Evolutionary conservation across 73 alveolate species (phyloP).

Genomic region (Tetrahymena borealis): DNA sequence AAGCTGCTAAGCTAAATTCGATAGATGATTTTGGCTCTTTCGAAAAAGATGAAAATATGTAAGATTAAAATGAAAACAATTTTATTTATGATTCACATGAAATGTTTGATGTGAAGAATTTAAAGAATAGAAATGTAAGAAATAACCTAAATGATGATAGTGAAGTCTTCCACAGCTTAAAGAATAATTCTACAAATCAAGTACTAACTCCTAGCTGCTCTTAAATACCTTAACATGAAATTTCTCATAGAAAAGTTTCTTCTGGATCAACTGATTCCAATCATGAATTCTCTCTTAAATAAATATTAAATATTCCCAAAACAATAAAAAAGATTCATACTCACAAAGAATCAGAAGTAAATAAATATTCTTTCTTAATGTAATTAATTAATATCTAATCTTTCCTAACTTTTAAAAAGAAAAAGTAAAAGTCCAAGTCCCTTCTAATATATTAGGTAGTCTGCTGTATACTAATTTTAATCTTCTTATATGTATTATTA

Average conservation of each 20-base stretch:
- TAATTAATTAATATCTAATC: background rate
- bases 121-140: background rate
- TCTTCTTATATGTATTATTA: background rate
- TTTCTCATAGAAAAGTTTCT: background rate
- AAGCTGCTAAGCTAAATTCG: background rate
- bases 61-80: background rate
- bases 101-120: background rate
- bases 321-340: background rate
- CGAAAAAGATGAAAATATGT: background rate
- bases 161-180: background rate
- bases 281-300: background rate
- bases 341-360: background rate
- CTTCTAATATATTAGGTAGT: background rate
- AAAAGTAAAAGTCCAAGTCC: background rate
- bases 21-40: background rate
- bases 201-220: background rate
- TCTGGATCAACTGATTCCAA: background rate
- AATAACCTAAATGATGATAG: background rate
- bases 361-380: background rate
- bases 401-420: too few relatives aligned
- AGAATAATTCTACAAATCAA: background rate
- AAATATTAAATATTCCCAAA: background rate
- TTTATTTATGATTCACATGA: background rate
- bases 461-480: background rate
- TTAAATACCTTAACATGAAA: background rate